Evolutionary conservation across 495 filamentous ascomycete genomes (phyloP).

Genomic region (Aspergillus avenaceus): DNA sequence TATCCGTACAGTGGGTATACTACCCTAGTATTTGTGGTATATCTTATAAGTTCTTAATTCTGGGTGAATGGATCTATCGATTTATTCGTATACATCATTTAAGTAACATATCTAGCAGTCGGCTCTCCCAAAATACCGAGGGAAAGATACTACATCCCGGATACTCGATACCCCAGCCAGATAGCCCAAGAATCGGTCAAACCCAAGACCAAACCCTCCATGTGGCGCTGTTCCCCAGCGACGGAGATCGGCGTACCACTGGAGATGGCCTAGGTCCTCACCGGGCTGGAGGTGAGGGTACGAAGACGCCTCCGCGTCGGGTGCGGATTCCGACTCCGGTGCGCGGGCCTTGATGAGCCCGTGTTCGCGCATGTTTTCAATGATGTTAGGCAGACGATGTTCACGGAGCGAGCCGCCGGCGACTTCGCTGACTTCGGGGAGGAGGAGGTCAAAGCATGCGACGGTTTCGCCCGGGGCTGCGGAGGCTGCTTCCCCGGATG

Average conservation of each 20-base stretch:
- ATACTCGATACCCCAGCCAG: constrained; percentile 80
- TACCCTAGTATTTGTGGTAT: too few relatives aligned
- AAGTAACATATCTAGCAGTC: constrained; percentile 62
- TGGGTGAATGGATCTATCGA: too few relatives aligned
- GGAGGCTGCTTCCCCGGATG: constrained; percentile 30
- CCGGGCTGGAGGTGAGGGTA: constrained; percentile 37
- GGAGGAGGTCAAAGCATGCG: constrained; percentile 91
- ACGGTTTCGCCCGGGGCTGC: constrained; percentile 52
- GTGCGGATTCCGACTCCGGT: background rate
- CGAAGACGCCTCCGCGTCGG: constrained; percentile 10
- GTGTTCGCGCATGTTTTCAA: constrained; percentile 66
- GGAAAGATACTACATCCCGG: constrained; percentile 83
- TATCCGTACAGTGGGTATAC: too few relatives aligned
- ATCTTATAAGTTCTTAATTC: too few relatives aligned
- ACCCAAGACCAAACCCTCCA: constrained; percentile 91
- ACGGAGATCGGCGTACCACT: constrained; percentile 94
- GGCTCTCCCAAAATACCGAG: constrained; percentile 84
- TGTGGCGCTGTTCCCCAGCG: constrained; percentile 94
- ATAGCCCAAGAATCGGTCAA: constrained; percentile 86
- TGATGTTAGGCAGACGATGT: constrained; percentile 67
- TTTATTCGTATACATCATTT: background rate
- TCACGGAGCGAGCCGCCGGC: constrained; percentile 93
- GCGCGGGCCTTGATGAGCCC: constrained; percentile 43
- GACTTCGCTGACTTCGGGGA: constrained; percentile 86
- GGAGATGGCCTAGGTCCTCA: constrained; percentile 54